Base-by-base conservation (phyloP, 192 early-diverging fungal species). In the Coemansia sp. region DNA sequence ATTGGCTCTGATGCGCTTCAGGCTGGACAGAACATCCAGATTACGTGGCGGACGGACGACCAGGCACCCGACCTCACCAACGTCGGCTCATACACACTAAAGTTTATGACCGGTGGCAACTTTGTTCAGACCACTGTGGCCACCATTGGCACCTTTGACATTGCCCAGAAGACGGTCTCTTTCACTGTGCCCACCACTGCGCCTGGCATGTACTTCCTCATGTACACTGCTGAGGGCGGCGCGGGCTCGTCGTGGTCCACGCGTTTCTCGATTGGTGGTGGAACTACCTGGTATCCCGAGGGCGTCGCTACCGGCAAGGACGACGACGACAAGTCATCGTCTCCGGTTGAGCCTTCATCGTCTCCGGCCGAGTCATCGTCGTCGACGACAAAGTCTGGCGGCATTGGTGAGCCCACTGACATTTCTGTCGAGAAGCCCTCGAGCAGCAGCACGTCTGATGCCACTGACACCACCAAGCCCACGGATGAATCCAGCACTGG, bases 101-200 rank as follows among this genome's bases (percentile, higher is more conserved):
- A 71, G 70, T 72, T 75, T 41, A 81, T 75, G 79, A 81, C 79
- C 38, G 79, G 79, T 51, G 72, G 73, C 60, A 75, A 81, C 57
- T 35, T 70, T 15, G 73, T 81, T 39, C 79, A 81, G 73, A 75
- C 79, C 32, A 71, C 73, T 29, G 79, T 81, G 17, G 59, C 55
- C 35, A 72, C 63, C 47, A 75, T 81, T 27, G 79, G 79, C 56
- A 65, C 66, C 49, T 75, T 75, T 65, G 65, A 70, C 63, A 65
- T 75, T 60, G 48, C 69, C 4, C 45, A 72, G 47, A 58, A 58
- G 37, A 32, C 57, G 5, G 56, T 81, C 47, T 54, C 72, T 41
- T 75, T 62, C 63, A 76, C 72, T 55, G 69, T 81, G n/a, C 79
- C 79, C 41, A 41, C 62, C 50, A 75, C 73, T 27, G 73, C 73